Base-by-base conservation (phyloP, 2,329 filamentous ascomycete genomes). In the Rhexocercosporidium sp. region DNA sequence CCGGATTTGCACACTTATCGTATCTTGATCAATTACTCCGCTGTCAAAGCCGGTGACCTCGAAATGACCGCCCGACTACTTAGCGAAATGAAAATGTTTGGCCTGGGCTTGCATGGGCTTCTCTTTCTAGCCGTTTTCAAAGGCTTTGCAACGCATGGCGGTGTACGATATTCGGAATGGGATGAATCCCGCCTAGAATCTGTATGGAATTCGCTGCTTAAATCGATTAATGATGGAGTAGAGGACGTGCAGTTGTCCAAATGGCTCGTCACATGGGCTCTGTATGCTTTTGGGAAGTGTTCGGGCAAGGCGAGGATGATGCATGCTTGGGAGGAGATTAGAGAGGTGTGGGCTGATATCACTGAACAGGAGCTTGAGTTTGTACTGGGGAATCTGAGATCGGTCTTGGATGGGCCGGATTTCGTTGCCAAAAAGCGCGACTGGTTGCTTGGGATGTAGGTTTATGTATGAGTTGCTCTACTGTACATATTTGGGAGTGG, bases 91-190 rank as follows among this genome's bases (percentile, higher is more conserved):
- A 87, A 86, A 65, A 80, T 82, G 44, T 89, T 89, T 71, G 81
- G 84, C 3, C 83, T 97, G 3, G 86, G 88, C 0, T 81, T 95
- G 18, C 88, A 95, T 68, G 91, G 91, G 6, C 86, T 90, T 66
- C 86, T 97, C 27, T 97, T 95, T 75, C 82, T 96, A 44, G 85
- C 91, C 8, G 82, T 98, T 3, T 92, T 98, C 80, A 90, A 93
- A 73, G 94, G 92, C 0, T 99, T 98, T 76, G 84, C 85, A 37
- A 78, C 82, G 2, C 90, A 97, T 75, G 95, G 94, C 12, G 89
- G 88, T 29, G 79, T 84, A 20, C 80, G 82, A 27, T 82, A 89
- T 70, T 89, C 89, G 0, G 84, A 87, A 14, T 99, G 96, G 95
- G 93, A 88, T 31, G 81, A 83, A 34, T 79, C 85, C 70, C 85